Conservation (phyloP, 2,329 filamentous ascomycete genomes). For the Cladosporium halotolerans region DNA sequence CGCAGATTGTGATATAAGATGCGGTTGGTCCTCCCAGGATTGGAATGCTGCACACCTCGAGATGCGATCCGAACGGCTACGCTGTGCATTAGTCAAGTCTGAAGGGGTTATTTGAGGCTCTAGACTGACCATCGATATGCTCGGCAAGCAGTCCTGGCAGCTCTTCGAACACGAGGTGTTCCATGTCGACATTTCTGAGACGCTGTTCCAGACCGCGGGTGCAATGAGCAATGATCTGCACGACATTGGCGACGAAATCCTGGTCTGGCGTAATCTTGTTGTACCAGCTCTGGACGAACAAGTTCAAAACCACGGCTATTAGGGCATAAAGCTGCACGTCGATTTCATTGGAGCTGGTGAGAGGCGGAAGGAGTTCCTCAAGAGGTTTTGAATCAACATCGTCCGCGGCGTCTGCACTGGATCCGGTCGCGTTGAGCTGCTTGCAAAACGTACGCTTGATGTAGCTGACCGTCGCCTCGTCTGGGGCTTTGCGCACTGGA, state of each 20-base stretch:
- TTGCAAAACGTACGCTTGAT: conserved; percentile 79
- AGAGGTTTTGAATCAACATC: conserved; percentile 51
- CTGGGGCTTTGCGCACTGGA: conserved; percentile 35
- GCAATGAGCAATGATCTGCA: conserved; percentile 88
- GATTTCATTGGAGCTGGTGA: conserved; percentile 91
- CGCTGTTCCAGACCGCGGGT: conserved; percentile 83
- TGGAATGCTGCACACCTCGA: background rate
- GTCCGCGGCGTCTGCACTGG: conserved; percentile 5
- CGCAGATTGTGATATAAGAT: conserved; percentile 72
- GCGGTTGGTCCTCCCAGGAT: conserved; percentile 2
- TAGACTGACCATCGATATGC: conserved; percentile 65
- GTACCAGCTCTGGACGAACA: conserved; percentile 93
- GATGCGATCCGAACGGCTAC: conserved; percentile 19
- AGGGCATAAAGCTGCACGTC: conserved; percentile 91
- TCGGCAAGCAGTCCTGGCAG: conserved; percentile 72
- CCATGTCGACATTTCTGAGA: conserved; percentile 72
- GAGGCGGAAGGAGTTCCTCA: conserved; percentile 75
- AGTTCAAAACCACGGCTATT: conserved; percentile 79
- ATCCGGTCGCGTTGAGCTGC: conserved; percentile 39
- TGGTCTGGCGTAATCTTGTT: conserved; percentile 85
- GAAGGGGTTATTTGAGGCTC: background rate
- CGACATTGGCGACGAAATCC: conserved; percentile 76
- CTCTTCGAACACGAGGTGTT: conserved; percentile 79
- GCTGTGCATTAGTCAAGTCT: background rate
- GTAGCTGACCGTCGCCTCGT: conserved; percentile 71